Evolutionary conservation across 2,329 filamentous ascomycete genomes (phyloP), one percentile per base, ranked within the genome.

Genomic region (Emericellopsis cladophorae): DNA sequence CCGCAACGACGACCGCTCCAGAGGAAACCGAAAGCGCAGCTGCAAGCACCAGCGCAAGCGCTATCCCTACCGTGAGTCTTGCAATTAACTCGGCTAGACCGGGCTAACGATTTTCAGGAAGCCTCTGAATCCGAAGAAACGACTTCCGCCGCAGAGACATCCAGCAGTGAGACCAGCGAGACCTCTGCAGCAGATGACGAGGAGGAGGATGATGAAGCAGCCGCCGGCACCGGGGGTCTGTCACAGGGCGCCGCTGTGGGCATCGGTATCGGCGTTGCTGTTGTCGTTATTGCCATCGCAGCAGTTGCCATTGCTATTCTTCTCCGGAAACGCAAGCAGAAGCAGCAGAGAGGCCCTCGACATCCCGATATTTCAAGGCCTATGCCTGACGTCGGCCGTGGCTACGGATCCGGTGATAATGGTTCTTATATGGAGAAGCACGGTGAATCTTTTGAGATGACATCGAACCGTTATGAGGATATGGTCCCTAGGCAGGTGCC

Each of bases 381-480:
- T 2, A 62, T 75, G 51, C 62, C 67, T 4, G 65, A 60, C 14
- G 60, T 65, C 5, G 68, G 67, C 12, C 60, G 51, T 16, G 49
- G 51, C 16, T 66, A 62, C 42, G 57, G 59, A 26, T 53, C 48
- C 7, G 51, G 57, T 16, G 60, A 61, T 23, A 52, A 59, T 44
- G 51, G 51, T 40, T 57, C 56, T n/a, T 55, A 58, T 36, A 53
- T 52, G 16, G 56, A 60, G 43, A 62, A 66, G 41, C 55, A 60
- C 10, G 54, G 58, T 37, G 52, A 56, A 14, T 68, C 71, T 37
- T 59, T 75, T 35, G 71, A 76, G 47, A 59, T 67, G 50, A 66
- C 67, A 44, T 65, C 70, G 4, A 64, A 68, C 44, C 64, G 70
- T 34, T 77, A 77, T 46, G 73, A 77, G 53, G 73, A 77, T 46